Evolutionary conservation across 2,329 filamentous ascomycete species (phyloP).

Genomic region (Ascochyta koolunga): DNA sequence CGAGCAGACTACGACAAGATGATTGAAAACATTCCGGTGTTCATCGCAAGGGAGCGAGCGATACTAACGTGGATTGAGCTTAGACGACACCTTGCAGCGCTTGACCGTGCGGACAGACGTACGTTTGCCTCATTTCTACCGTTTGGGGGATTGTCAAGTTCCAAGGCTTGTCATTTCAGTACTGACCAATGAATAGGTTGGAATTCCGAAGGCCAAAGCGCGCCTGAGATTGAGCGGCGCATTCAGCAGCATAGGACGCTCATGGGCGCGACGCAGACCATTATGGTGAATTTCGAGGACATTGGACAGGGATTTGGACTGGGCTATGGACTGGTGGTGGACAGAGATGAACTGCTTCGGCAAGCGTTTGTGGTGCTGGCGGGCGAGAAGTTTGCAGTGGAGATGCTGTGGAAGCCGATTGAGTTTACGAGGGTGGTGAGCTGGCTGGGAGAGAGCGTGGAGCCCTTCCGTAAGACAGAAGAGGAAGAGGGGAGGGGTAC

Average conservation of each 20-base stretch:
- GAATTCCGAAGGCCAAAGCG: slow-evolving; percentile 36
- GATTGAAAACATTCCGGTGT: slow-evolving; percentile 35
- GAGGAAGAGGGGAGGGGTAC: slow-evolving; percentile 36
- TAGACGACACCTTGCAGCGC: slow-evolving; percentile 41
- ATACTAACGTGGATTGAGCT: slow-evolving; percentile 46
- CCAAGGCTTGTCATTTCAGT: slow-evolving; percentile 1
- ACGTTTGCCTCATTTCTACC: slow-evolving; percentile 20
- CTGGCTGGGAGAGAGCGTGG: slow-evolving; percentile 38
- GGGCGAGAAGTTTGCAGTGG: slow-evolving; percentile 38
- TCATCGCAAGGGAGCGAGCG: slow-evolving; percentile 42
- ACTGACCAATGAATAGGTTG: slow-evolving; percentile 32
- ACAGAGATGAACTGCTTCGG: slow-evolving; percentile 41
- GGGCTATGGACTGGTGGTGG: slow-evolving; percentile 22
- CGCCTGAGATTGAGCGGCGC: slow-evolving; percentile 39
- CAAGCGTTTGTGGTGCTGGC: slow-evolving; percentile 44
- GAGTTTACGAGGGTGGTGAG: slow-evolving; percentile 37
- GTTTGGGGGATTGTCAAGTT: neutral
- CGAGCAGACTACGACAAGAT: slow-evolving; percentile 35
- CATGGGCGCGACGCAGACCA: slow-evolving; percentile 41
- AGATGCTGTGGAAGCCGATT: slow-evolving; percentile 41
- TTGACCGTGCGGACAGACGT: slow-evolving; percentile 42
- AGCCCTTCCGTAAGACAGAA: slow-evolving; percentile 34
- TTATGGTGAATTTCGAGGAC: slow-evolving; percentile 40
- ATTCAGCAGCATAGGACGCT: slow-evolving; percentile 43
- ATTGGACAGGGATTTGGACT: slow-evolving; percentile 34